Evolutionary conservation across 2,329 filamentous ascomycete species (phyloP).

Genomic region (Penicillium brasilianum): DNA sequence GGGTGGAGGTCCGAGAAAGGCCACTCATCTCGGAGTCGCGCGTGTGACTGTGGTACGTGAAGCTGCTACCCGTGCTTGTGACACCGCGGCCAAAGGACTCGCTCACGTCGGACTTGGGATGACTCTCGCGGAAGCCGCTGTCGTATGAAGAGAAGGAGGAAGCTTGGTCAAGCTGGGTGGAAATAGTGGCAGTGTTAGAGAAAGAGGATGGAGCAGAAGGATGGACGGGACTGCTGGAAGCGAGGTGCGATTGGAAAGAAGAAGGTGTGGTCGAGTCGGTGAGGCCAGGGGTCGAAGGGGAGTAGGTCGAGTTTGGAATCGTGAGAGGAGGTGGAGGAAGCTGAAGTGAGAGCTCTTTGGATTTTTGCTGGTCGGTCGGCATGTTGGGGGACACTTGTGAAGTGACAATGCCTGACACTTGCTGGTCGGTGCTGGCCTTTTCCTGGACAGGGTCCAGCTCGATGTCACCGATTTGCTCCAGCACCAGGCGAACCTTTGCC

Average conservation of each 20-base stretch:
- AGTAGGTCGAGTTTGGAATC: conserved; percentile 46
- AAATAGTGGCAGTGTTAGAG: conserved; percentile 33
- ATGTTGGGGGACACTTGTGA: conserved; percentile 28
- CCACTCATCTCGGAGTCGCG: conserved; percentile 81
- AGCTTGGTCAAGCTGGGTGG: conserved; percentile 35
- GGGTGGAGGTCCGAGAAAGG: conserved; percentile 79
- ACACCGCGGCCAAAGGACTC: conserved; percentile 66
- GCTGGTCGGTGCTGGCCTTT: conserved; percentile 12
- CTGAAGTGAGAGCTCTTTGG: conserved; percentile 43
- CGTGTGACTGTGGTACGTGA: conserved; percentile 73
- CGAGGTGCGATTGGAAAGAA: conserved; percentile 51
- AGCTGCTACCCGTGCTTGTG: conserved; percentile 77
- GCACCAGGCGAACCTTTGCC: conserved; percentile 79
- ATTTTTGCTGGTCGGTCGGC: conserved; percentile 23
- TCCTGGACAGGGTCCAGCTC: conserved; percentile 70
- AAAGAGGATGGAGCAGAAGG: conserved; percentile 36
- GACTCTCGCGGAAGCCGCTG: conserved; percentile 44
- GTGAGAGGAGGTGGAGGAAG: conserved; percentile 53
- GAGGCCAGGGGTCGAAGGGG: conserved; percentile 42
- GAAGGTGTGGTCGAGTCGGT: conserved; percentile 47
- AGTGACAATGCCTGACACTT: conserved; percentile 26
- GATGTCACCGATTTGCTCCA: conserved; percentile 90
- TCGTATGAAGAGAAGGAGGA: conserved; percentile 38
- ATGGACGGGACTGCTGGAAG: conserved; percentile 36
- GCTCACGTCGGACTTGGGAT: conserved; percentile 38